Evolutionary conservation across 495 filamentous ascomycete genomes (phyloP).

Genomic region (Aspergillus nanangensis): DNA sequence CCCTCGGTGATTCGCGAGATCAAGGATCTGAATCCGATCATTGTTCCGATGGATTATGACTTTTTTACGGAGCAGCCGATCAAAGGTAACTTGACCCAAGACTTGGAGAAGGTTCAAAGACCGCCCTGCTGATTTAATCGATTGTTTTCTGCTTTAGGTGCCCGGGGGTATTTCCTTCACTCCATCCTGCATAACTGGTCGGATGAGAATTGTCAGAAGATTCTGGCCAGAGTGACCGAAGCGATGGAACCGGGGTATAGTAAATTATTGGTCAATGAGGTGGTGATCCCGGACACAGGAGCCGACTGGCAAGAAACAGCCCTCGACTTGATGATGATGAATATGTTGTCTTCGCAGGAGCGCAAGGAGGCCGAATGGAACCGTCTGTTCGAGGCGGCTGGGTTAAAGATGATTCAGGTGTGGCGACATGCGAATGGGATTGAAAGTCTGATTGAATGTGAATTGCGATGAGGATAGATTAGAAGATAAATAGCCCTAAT

Average conservation of each 20-base stretch:
- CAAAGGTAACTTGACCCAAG: too few relatives aligned
- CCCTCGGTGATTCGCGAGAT: conserved; percentile 25
- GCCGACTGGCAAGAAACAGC: too few relatives aligned
- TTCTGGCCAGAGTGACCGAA: conserved; percentile 26
- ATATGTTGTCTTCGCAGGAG: too few relatives aligned
- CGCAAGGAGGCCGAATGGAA: too few relatives aligned
- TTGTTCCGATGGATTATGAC: conserved; percentile 33
- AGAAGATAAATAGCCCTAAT: too few relatives aligned
- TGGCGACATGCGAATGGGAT: too few relatives aligned
- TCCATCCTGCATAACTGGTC: conserved; percentile 44
- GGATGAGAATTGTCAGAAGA: conserved; percentile 29
- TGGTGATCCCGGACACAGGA: too few relatives aligned
- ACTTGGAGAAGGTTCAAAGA: too few relatives aligned
- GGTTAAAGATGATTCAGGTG: too few relatives aligned
- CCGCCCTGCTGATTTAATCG: not conserved
- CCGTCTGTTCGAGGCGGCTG: too few relatives aligned
- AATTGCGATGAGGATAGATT: conserved; percentile 32
- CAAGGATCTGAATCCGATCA: conserved; percentile 11
- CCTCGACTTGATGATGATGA: too few relatives aligned
- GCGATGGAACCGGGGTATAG: conserved; percentile 40
- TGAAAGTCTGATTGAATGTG: conserved; percentile 40
- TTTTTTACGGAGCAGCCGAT: conserved; percentile 40
- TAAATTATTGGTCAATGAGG: too few relatives aligned
- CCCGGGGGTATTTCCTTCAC: conserved; percentile 40
- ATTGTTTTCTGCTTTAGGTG: conserved; percentile 17